phyloP scores from a whole-genome alignment of 2,329 filamentous ascomycete genomes.

The Trichophyton schoenleinii region DNA sequence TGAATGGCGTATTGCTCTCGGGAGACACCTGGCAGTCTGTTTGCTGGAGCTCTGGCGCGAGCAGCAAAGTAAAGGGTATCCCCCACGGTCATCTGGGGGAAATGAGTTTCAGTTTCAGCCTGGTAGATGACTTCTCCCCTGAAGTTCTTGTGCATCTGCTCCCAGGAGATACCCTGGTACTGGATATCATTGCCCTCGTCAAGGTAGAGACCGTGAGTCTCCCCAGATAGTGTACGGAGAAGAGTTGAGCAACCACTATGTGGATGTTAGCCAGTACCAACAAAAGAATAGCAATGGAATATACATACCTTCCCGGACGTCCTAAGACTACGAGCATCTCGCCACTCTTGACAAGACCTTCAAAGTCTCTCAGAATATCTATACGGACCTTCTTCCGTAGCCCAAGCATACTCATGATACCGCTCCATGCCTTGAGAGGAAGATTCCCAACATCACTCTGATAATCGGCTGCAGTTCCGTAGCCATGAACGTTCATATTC shows the following conservation, averaged over 20 bases:
- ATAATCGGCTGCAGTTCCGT: slow-evolving; percentile 31
- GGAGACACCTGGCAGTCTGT: slow-evolving; percentile 45
- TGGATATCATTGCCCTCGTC: slow-evolving; percentile 62
- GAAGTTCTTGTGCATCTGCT: slow-evolving; percentile 43
- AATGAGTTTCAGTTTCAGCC: slow-evolving; percentile 74
- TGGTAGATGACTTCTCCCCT: slow-evolving; percentile 78
- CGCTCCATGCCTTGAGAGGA: slow-evolving; percentile 25
- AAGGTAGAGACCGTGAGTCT: slow-evolving; percentile 69
- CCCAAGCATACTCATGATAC: slow-evolving; percentile 18
- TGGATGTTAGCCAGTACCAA: not conserved
- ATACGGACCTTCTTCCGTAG: slow-evolving; percentile 32
- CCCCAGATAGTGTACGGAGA: slow-evolving; percentile 70
- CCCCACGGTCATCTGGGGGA: slow-evolving; percentile 72
- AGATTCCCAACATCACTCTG: slow-evolving; percentile 35
- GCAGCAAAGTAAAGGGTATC: slow-evolving; percentile 78
- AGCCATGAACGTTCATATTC: slow-evolving; percentile 29
- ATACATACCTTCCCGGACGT: slow-evolving; percentile 30
- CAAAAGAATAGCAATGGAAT: not conserved
- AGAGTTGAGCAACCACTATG: slow-evolving; percentile 57
- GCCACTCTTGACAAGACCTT: slow-evolving; percentile 48
- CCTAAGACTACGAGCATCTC: slow-evolving; percentile 48
- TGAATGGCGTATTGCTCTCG: slow-evolving; percentile 28
- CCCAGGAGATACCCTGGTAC: slow-evolving; percentile 47
- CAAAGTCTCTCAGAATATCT: slow-evolving; percentile 51
- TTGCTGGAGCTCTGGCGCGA: slow-evolving; percentile 75